Conservation (phyloP, 495 filamentous ascomycete species). For the Neurospora sublineolata region DNA sequence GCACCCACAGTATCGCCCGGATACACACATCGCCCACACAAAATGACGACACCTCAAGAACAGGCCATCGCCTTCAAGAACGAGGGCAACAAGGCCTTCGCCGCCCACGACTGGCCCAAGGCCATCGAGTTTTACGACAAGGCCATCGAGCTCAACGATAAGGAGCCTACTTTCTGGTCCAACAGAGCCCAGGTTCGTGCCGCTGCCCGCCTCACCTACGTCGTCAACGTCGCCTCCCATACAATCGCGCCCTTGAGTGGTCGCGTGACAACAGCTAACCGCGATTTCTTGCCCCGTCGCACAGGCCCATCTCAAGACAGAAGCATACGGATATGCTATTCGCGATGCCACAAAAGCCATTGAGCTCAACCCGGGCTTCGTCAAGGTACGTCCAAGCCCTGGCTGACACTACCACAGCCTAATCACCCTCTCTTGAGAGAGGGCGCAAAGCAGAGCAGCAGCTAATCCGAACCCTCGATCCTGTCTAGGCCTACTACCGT, state of each 20-base stretch:
- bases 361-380: constrained; percentile 75
- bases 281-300: background rate
- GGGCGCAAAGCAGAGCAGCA: background rate
- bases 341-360: constrained; percentile 89
- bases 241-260: constrained; percentile 8
- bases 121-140: constrained; percentile 81
- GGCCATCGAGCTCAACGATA: constrained; percentile 76
- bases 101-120: constrained; percentile 71
- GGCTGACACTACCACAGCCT: background rate
- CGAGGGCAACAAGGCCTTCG: constrained; percentile 89
- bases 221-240: background rate
- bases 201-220: background rate
- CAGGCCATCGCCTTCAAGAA: constrained; percentile 76
- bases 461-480: background rate
- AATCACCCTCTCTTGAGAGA: background rate
- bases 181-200: constrained; percentile 80
- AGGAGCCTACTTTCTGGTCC: constrained; percentile 80
- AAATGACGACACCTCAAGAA: constrained; percentile 30
- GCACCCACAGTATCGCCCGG: background rate
- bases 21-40: background rate
- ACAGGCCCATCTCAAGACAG: constrained; percentile 87
- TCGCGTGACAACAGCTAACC: constrained; percentile 41
- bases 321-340: constrained; percentile 86
- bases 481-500: constrained; percentile 76
- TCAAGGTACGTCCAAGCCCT: constrained; percentile 50